Conservation (phyloP, 768 basidiomycete genomes). For the Kwoniella mangroviensis region DNA sequence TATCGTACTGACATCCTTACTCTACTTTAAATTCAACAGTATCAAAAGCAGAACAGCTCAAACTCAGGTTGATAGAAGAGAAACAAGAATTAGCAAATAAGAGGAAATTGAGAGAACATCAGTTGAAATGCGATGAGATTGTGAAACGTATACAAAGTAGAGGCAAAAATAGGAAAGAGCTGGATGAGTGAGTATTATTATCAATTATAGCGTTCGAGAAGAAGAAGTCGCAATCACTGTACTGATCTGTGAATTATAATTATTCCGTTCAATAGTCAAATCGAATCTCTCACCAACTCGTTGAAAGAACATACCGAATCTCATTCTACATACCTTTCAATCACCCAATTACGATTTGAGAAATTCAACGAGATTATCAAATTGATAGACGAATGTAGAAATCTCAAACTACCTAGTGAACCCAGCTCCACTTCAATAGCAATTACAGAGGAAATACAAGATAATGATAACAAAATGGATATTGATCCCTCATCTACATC, state of each 20-base stretch:
- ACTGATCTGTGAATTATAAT: background rate
- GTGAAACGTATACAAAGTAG: conserved; percentile 36
- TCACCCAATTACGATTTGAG: conserved; percentile 36
- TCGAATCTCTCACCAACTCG: conserved; percentile 30
- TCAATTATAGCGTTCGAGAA: no score
- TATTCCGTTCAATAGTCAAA: conserved; percentile 39
- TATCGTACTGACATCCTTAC: background rate
- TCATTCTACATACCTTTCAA: conserved; percentile 31
- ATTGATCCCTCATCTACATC: conserved; percentile 28
- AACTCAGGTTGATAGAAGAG: conserved; percentile 36
- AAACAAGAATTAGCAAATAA: conserved; percentile 33
- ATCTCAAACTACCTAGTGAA: conserved; percentile 38
- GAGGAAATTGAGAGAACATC: conserved; percentile 37
- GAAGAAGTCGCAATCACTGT: background rate
- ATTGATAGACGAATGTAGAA: conserved; percentile 39
- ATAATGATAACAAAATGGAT: conserved; percentile 36
- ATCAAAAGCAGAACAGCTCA: conserved; percentile 27
- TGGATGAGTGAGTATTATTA: conserved; percentile 46
- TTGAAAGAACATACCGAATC: conserved; percentile 42
- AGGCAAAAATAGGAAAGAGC: conserved; percentile 36
- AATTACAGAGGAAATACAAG: conserved; percentile 9
- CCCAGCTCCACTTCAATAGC: background rate
- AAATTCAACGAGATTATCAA: conserved; percentile 36
- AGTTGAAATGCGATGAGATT: conserved; percentile 49
- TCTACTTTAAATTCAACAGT: conserved; percentile 16